Base-by-base conservation (phyloP, 441 rosid species). In the Pelargonium myrrhifolium region DNA sequence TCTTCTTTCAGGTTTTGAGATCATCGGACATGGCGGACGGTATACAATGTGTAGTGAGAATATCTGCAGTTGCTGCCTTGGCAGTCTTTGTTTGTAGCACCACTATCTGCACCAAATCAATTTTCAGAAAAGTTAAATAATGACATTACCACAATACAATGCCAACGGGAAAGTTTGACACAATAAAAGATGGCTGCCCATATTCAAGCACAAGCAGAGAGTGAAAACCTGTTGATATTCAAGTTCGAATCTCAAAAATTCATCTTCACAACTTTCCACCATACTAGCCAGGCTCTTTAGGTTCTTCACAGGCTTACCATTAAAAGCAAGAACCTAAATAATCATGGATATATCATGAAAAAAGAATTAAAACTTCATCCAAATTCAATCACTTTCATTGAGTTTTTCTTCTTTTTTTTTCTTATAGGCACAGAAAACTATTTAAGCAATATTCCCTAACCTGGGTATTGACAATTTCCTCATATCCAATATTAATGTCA, bases 401-500 rank as follows among this genome's bases (percentile, higher is more conserved):
- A 14, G 53, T 47, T 47, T 1, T 26, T 26, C 28, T 24, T 2
- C 2, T 24, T 1, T 28, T 28, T 2, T 28, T 28, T 28, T 28
- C 3, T 28, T 73, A 49, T 73, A 71, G 45, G 68, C 68, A 73
- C 72, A 17, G 72, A 73, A 68, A 67, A 71, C 11, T 71, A 71
- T 62, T 73, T 73, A 45, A 71, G 68, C 59, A 68, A 60, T 49
- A 73, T 67, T 22, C 72, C 65, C 72, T 3, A 53, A 94, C 97
- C 97, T 88, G 96, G 28, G 96, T 91, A 75, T 94, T 94, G 74
- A 94, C 94, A 66, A 94, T 86, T 66, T 82, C 96, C 72, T 93
- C 97, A 14, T 94, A 94, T 62, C 99, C 96, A 74, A 93, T 87
- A 72, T 93, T 93, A 63, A 91, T n/a, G n/a, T n/a, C n/a, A n/a